Conservation (phyloP, 2,329 filamentous ascomycete genomes). For the Epichloe festucae region DNA sequence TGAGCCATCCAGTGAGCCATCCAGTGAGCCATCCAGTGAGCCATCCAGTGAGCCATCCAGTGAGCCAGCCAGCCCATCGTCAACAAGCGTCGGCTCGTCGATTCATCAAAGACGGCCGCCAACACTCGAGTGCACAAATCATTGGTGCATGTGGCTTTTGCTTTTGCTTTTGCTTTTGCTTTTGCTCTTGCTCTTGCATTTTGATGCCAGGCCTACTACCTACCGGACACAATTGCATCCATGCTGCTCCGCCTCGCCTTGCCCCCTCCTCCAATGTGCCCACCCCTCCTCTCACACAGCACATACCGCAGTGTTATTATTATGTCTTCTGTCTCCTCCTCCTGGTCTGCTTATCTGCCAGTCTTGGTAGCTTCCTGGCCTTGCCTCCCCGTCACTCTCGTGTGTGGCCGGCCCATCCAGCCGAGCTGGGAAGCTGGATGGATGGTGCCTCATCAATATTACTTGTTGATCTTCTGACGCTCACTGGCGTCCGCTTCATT, state of each 20-base stretch:
- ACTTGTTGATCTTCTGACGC: slow-evolving; percentile 2
- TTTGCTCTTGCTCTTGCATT: too few species aligned
- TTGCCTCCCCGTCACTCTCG: not conserved
- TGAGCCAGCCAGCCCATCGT: not conserved
- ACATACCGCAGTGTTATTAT: not conserved
- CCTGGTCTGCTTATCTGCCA: not conserved
- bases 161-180: too few species aligned
- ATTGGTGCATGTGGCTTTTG: too few species aligned
- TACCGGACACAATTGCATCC: too few species aligned
- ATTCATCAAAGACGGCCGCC: not conserved
- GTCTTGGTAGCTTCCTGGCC: not conserved
- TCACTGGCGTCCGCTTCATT: slow-evolving; percentile 2
- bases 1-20: too few species aligned
- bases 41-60: too few species aligned
- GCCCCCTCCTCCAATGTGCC: too few species aligned
- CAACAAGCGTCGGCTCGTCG: not conserved
- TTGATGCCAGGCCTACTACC: too few species aligned
- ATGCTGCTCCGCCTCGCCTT: too few species aligned
- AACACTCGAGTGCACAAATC: too few species aligned
- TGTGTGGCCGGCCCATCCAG: slow-evolving; percentile 3
- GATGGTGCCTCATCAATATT: slow-evolving; percentile 1
- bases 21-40: too few species aligned
- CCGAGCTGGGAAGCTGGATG: not conserved
- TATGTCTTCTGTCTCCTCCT: not conserved
- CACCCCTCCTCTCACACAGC: too few species aligned